phyloP scores from a whole-genome alignment of 306 rosid genomes.

The Prinsepia uniflora region DNA sequence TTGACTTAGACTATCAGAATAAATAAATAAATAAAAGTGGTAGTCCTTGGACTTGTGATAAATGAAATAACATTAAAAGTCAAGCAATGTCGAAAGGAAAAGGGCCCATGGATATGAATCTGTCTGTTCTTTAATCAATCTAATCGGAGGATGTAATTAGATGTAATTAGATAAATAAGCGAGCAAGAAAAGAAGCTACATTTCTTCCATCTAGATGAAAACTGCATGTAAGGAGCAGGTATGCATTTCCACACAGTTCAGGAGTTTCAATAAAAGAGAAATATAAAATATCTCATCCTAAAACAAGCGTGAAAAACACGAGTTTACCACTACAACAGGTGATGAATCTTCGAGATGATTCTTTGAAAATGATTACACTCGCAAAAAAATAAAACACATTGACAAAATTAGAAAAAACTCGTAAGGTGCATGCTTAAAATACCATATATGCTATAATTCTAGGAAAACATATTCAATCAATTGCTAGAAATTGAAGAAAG shows the following conservation, averaged over 20 bases:
- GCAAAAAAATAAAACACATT: background rate
- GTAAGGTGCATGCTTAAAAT: background rate
- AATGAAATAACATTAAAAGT: background rate
- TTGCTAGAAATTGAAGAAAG: background rate
- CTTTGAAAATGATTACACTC: too few relatives aligned
- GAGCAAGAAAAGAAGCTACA: background rate
- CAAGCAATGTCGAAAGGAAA: background rate
- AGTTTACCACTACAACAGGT: background rate
- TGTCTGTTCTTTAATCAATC: background rate
- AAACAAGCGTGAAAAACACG: background rate
- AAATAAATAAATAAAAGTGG: background rate
- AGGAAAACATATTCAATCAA: background rate
- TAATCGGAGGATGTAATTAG: background rate
- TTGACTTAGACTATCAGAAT: background rate
- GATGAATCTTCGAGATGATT: background rate
- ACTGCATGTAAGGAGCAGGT: background rate
- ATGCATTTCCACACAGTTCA: background rate
- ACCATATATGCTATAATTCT: background rate
- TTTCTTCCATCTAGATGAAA: background rate
- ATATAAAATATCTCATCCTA: background rate
- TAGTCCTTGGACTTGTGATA: background rate
- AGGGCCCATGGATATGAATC: background rate
- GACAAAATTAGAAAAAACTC: background rate
- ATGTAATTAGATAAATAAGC: background rate
- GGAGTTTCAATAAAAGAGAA: background rate